phyloP scores from a whole-genome alignment of 2,329 filamentous ascomycete species.

The Colletotrichum theobromicola region DNA sequence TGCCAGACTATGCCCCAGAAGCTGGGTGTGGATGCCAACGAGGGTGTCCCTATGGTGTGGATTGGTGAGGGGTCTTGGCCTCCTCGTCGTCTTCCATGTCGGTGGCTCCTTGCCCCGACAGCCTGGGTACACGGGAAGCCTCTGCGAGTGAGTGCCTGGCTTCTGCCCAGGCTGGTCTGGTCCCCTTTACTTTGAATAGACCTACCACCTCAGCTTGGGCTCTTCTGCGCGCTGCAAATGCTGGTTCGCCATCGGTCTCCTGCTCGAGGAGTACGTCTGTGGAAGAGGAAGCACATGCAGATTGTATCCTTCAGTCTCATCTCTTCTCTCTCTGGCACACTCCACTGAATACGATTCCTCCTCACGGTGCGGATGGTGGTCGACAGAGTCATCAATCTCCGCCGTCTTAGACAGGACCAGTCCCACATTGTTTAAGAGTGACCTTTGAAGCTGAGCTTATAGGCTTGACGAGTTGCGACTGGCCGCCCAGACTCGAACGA shows the following conservation, averaged over 20 bases:
- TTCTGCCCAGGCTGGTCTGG: background rate
- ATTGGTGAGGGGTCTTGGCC: conserved; percentile 1
- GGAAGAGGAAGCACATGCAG: background rate
- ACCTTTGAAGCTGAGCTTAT: conserved; percentile 6
- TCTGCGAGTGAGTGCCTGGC: background rate
- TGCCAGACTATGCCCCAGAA: conserved; percentile 27
- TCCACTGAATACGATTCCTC: background rate
- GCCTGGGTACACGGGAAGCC: conserved; percentile 11
- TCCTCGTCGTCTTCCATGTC: background rate
- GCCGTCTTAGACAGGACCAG: conserved; percentile 18
- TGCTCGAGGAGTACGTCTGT: background rate
- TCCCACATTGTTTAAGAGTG: conserved; percentile 9
- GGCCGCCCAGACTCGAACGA: background rate
- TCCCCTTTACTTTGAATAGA: background rate
- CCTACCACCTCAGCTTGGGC: background rate
- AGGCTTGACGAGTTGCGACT: conserved; percentile 1
- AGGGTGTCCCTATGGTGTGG: background rate
- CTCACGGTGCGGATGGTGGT: background rate
- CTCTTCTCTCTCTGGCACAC: background rate
- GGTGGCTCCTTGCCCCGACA: conserved; percentile 17
- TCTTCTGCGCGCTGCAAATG: background rate
- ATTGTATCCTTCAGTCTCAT: background rate
- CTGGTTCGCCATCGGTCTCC: background rate
- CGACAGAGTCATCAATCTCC: conserved; percentile 8
- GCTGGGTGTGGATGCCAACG: conserved; percentile 7